Evolutionary conservation across 2,329 filamentous ascomycete genomes (phyloP).

Genomic region (Epichloe bromicola): DNA sequence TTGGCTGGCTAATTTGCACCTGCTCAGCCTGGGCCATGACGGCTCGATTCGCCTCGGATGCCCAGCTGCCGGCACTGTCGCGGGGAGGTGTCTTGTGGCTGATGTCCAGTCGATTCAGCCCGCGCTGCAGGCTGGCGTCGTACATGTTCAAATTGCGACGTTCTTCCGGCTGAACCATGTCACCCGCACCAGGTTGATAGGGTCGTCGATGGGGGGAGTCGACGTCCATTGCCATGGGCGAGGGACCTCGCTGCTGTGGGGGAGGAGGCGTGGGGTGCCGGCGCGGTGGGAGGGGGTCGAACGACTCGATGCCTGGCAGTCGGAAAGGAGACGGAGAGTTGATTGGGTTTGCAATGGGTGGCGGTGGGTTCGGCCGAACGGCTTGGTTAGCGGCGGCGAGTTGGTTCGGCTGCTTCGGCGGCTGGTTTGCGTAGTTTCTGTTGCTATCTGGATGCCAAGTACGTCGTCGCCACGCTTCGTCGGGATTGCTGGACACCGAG

Average conservation of each 20-base stretch:
- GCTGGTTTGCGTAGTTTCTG: slow-evolving; percentile 45
- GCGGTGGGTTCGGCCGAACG: slow-evolving; percentile 41
- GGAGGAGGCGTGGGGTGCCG: slow-evolving; percentile 48
- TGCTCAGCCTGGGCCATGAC: slow-evolving; percentile 43
- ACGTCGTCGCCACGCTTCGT: slow-evolving; percentile 68
- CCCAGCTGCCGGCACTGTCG: slow-evolving; percentile 43
- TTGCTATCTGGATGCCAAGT: slow-evolving; percentile 86
- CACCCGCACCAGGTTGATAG: slow-evolving; percentile 16
- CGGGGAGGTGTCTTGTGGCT: slow-evolving; percentile 35
- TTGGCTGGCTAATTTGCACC: slow-evolving; percentile 29
- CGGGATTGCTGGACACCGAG: slow-evolving; percentile 46
- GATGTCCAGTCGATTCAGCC: slow-evolving; percentile 54
- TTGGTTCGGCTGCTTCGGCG: slow-evolving; percentile 48
- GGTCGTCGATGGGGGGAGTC: slow-evolving; percentile 22
- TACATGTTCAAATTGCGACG: slow-evolving; percentile 42
- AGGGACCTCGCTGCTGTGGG: slow-evolving; percentile 42
- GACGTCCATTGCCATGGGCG: slow-evolving; percentile 66
- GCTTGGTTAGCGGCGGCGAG: slow-evolving; percentile 63
- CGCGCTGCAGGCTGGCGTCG: slow-evolving; percentile 53
- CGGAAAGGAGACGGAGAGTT: slow-evolving; percentile 49
- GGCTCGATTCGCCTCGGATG: slow-evolving; percentile 41
- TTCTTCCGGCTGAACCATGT: slow-evolving; percentile 27
- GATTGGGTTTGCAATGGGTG: slow-evolving; percentile 30
- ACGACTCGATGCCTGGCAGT: slow-evolving; percentile 83
- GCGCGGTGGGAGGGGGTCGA: slow-evolving; percentile 57